These are phyloP conservation scores for Aspergillus caelatus DNA, from an alignment of 2,329 filamentous ascomycete genomes.

Conservation along the genomic window DNA sequence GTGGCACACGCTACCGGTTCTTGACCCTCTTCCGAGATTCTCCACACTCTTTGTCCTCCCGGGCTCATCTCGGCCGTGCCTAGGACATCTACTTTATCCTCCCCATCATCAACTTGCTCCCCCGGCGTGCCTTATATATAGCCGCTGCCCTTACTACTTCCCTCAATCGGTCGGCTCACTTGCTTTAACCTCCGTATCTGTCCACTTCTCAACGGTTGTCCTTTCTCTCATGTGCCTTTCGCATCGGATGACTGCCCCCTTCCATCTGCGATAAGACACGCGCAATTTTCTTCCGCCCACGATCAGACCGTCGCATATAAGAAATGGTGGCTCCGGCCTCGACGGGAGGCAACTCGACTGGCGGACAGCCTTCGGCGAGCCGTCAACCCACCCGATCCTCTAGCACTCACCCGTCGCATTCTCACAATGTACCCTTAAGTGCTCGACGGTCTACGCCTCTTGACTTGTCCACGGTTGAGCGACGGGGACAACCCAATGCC, in stretches of 20 bases:
- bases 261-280: constrained; percentile 33
- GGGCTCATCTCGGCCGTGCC: constrained; percentile 27
- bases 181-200: constrained; percentile 7
- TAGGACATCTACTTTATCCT: constrained; percentile 22
- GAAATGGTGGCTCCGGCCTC: constrained; percentile 52
- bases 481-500: constrained; percentile 78
- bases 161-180: background rate
- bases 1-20: constrained; percentile 15
- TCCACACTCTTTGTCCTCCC: constrained; percentile 27
- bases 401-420: constrained; percentile 48
- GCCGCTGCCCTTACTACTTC: background rate
- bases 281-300: constrained; percentile 21
- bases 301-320: constrained; percentile 22
- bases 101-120: constrained; percentile 21
- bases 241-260: constrained; percentile 31
- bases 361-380: constrained; percentile 36
- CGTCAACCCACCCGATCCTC: constrained; percentile 43
- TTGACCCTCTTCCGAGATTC: constrained; percentile 26
- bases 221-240: constrained; percentile 37
- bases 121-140: constrained; percentile 8
- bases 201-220: constrained; percentile 11
- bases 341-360: constrained; percentile 40
- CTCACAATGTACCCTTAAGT: constrained; percentile 62
- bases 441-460: constrained; percentile 69
- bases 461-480: constrained; percentile 87